Base-by-base conservation (phyloP, 2,329 filamentous ascomycete species). In the Aspergillus chevalieri region DNA sequence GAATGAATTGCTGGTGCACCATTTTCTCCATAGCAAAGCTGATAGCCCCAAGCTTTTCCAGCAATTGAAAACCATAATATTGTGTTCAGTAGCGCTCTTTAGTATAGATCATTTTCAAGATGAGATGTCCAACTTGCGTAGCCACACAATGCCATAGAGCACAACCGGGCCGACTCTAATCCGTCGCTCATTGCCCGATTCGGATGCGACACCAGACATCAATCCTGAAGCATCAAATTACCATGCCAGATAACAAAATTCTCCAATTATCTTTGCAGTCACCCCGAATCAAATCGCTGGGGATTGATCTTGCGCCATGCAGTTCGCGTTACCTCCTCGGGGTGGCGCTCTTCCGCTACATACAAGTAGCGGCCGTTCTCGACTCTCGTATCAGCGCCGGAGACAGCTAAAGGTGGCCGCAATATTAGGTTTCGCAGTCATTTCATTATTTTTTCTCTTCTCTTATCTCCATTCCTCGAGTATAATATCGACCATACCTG, bases 311-410 rank as follows among this genome's bases (percentile, higher is more conserved):
- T 28, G 51, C 43, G 42, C 50, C 59, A 93, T 95, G 89, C 91
- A 95, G 70, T 90, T 92, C 77, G 89, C 91, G 56, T 84, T 94
- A 61, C 90, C 90, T 48, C 82, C 89, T 63, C 86, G 90, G 69
- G 95, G 92, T 74, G 83, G 81, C 64, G 92, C 87, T 57, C 83
- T 86, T 65, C 82, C 86, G 57, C 82, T 84, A 57, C 84, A 85
- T 26, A 92, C 21, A 22, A 22, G 88, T 71, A 26, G 26, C 26
- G 78, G 56, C 74, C 82, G 63, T 72, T 65, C 70, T 44, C 60
- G 60, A 50, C 53, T 71, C 22, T 65, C 68, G 26, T 57, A 62
- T 39, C 62, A 72, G 54, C 81, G 86, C 54, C 79, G 82, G 58
- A 82, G 78, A 62, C 82, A 86, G 57, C 63, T 85, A 47, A 83